These are phyloP conservation scores for Diversispora epigaea DNA, from an alignment of 192 early-diverging fungal genomes.

Conservation along the genomic window DNA sequence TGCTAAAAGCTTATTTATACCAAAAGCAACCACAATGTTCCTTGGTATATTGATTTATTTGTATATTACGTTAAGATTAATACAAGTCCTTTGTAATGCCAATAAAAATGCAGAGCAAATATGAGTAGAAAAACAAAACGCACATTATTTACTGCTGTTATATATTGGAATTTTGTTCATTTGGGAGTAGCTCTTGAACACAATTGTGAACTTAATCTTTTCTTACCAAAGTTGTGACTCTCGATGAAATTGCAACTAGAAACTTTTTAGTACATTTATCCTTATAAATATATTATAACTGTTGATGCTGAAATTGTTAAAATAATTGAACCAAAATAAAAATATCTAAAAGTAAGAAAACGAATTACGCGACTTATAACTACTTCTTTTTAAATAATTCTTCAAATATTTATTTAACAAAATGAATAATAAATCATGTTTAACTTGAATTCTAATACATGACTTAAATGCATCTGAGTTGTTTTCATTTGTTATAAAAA, in stretches of 20 bases:
- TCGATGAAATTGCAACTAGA: too few species aligned
- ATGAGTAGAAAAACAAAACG: not conserved
- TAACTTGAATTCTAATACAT: too few species aligned
- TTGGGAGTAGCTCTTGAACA: not conserved
- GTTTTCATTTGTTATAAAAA: too few species aligned
- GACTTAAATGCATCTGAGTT: too few species aligned
- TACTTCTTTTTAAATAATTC: too few species aligned
- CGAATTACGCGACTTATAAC: not conserved
- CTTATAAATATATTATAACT: constrained; percentile 10
- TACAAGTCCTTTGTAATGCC: not conserved
- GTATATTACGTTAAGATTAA: not conserved
- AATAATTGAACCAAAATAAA: constrained; percentile 3
- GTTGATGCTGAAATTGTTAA: constrained; percentile 27
- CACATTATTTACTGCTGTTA: constrained; percentile 23
- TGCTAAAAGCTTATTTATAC: too few species aligned
- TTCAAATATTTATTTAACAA: too few species aligned
- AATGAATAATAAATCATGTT: too few species aligned
- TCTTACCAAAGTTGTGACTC: too few species aligned
- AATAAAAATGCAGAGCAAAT: constrained; percentile 21
- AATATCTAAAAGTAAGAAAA: not conserved
- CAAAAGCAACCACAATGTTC: not conserved
- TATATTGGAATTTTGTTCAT: constrained; percentile 31
- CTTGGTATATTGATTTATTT: not conserved
- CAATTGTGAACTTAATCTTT: too few species aligned
- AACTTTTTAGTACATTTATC: not conserved